phyloP scores from a whole-genome alignment of 2,329 filamentous ascomycete species.

The Thelonectria rubi region DNA sequence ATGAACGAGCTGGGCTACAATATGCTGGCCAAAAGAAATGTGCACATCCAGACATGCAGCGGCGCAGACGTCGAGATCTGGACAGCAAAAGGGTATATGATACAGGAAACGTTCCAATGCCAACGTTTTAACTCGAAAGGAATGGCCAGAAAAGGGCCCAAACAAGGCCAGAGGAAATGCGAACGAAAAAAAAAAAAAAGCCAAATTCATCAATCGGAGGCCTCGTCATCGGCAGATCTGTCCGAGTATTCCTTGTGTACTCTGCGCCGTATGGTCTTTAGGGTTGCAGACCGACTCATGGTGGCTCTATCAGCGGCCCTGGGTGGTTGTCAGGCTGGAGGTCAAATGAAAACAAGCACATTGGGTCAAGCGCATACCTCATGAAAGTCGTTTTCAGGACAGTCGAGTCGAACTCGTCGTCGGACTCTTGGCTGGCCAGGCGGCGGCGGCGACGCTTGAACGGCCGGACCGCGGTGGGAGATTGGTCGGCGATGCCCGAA shows the following conservation, averaged over 20 bases:
- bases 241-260: background rate
- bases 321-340: background rate
- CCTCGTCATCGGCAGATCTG: background rate
- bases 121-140: background rate
- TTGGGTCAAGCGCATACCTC: background rate
- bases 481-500: slow-evolving; percentile 21
- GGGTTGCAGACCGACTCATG: background rate
- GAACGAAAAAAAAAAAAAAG: background rate
- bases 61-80: background rate
- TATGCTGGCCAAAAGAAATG: background rate
- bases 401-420: background rate
- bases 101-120: background rate
- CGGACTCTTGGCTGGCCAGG: background rate
- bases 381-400: background rate
- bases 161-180: no score
- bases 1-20: background rate
- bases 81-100: background rate
- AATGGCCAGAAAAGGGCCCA: background rate
- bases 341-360: background rate
- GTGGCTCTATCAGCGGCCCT: background rate
- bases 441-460: background rate
- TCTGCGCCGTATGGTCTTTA: background rate
- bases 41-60: background rate
- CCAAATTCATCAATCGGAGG: background rate
- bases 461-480: slow-evolving; percentile 2